A percentile compares a stretch with the other conserved stretches of the same genome.
Conservation (phyloP, 495 filamentous ascomycete species). For the Aspergillus sclerotioniger region DNA sequence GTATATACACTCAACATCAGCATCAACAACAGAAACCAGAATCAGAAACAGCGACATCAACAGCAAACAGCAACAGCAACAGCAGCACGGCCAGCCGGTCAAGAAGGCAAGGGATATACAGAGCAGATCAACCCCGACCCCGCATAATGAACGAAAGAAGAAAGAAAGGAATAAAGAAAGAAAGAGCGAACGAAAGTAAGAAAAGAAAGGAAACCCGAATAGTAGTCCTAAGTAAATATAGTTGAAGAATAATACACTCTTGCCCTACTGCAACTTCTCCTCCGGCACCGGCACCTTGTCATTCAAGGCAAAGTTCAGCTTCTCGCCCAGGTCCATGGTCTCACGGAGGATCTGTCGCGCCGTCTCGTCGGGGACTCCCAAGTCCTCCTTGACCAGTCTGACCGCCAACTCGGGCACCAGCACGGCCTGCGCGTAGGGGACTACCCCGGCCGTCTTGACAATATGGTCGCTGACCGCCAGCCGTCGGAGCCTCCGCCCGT, state of each 20-base stretch:
- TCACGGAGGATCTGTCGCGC: slow-evolving; percentile 70
- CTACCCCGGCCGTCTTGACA: slow-evolving; percentile 66
- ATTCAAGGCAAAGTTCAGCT: slow-evolving; percentile 63
- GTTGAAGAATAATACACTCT: neutral
- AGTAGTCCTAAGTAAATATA: no score
- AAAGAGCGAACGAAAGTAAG: neutral
- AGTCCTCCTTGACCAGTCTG: slow-evolving; percentile 79
- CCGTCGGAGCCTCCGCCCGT: slow-evolving; percentile 60
- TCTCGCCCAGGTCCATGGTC: slow-evolving; percentile 73
- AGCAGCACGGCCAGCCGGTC: neutral
- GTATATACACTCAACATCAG: neutral
- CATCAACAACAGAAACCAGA: no score
- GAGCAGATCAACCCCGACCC: neutral
- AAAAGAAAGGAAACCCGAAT: no score
- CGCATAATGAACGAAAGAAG: neutral
- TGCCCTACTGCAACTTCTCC: neutral
- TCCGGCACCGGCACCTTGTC: slow-evolving; percentile 55
- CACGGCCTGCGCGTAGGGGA: slow-evolving; percentile 77
- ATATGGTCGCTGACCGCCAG: slow-evolving; percentile 64
- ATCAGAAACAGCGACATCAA: no score
- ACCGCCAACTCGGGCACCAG: slow-evolving; percentile 82
- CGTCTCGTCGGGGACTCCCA: slow-evolving; percentile 61
- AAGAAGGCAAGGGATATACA: slow-evolving; percentile 2
- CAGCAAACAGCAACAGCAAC: no score
- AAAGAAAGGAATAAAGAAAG: neutral